These are phyloP conservation scores for Ceratocystis albifundus DNA, from an alignment of 2,329 filamentous ascomycete species.

Conservation along the genomic window DNA sequence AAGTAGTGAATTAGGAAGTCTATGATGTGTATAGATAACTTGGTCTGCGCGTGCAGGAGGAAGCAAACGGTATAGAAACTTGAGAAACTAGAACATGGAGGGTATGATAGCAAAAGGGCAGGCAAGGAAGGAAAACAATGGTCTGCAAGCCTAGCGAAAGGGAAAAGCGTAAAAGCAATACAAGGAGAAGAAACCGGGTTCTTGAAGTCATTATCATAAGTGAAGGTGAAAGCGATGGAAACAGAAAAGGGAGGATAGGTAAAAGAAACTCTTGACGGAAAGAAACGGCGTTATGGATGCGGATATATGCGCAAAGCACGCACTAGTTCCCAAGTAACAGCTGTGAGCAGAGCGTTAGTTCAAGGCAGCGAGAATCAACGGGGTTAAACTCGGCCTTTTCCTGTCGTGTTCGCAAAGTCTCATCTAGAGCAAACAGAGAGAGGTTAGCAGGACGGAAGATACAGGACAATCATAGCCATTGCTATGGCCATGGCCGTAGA, in stretches of 20 bases:
- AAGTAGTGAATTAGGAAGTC: background rate
- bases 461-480: background rate
- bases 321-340: conserved; percentile 31
- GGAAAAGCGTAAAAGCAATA: background rate
- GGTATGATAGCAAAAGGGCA: background rate
- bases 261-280: too few species aligned
- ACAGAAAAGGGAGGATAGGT: background rate
- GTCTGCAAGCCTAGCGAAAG: background rate
- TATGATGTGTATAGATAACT: conserved; percentile 8
- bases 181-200: conserved; percentile 1
- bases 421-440: conserved; percentile 20
- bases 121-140: background rate
- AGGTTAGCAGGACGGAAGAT: conserved; percentile 8
- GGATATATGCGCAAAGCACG: background rate
- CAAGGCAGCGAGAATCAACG: conserved; percentile 40
- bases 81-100: conserved; percentile 1
- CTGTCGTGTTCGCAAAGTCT: conserved; percentile 35
- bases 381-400: conserved; percentile 42
- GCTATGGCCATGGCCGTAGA: background rate
- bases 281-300: background rate
- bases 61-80: conserved; percentile 14
- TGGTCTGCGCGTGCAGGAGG: conserved; percentile 5
- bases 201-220: conserved; percentile 9
- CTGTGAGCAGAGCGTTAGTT: conserved; percentile 40
- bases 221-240: background rate